Evolutionary conservation across 1,284 basidiomycete species (phyloP).

Genomic region (Puccinia horiana): DNA sequence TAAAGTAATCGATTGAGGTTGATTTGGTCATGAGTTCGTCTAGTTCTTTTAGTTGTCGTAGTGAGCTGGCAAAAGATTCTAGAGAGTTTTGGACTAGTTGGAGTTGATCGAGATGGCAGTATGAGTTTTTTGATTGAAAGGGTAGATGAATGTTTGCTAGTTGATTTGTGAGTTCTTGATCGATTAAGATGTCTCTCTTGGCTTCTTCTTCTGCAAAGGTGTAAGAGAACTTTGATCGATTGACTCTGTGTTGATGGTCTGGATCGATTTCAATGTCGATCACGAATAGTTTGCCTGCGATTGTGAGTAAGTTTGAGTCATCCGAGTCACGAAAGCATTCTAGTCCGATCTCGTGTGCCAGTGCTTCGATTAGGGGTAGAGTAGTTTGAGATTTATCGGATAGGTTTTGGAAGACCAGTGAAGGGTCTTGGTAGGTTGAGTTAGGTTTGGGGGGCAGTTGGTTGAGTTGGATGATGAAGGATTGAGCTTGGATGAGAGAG

Average conservation of each 20-base stretch:
- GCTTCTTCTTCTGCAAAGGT: constrained; percentile 39
- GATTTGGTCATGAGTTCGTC: constrained; percentile 28
- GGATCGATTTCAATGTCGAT: constrained; percentile 40
- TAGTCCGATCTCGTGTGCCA: neutral
- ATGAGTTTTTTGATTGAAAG: neutral
- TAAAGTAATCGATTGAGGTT: constrained; percentile 10
- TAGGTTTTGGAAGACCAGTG: neutral
- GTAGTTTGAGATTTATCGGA: neutral
- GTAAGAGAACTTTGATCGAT: constrained; percentile 36
- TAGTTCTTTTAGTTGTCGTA: constrained; percentile 29
- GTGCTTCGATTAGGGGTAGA: constrained; percentile 14
- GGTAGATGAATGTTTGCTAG: constrained; percentile 21
- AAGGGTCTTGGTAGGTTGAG: neutral
- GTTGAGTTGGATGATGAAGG: constrained; percentile 24
- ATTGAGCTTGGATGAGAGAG: constrained; percentile 29
- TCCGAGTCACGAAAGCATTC: constrained; percentile 36
- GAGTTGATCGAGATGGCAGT: neutral
- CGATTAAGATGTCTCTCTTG: constrained; percentile 22
- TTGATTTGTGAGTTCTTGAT: constrained; percentile 9
- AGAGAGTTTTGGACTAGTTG: constrained; percentile 17
- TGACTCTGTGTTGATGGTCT: neutral
- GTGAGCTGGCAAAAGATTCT: neutral
- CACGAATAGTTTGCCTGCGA: constrained; percentile 46
- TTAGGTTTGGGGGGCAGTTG: neutral
- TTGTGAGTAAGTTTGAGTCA: constrained; percentile 39